phyloP scores from a whole-genome alignment of 139 green algal genomes.

The Yamagishiella unicocca region DNA sequence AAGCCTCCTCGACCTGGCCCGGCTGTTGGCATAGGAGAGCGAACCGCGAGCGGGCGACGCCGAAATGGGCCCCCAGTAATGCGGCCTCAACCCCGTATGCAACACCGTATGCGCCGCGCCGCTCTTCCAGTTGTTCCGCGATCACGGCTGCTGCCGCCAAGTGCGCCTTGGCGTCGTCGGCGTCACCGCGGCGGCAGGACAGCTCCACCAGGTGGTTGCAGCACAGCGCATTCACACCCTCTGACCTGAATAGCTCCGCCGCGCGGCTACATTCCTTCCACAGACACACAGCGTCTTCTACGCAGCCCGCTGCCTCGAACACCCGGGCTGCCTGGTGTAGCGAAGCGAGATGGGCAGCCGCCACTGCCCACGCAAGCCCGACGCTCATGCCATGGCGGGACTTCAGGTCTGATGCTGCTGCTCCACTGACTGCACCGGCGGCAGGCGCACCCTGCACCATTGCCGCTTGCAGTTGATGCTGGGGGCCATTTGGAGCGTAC shows the following conservation, averaged over 20 bases:
- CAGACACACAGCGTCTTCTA: conserved; percentile 66
- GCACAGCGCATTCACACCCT: conserved; percentile 23
- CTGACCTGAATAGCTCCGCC: background rate
- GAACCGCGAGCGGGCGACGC: background rate
- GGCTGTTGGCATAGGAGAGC: background rate
- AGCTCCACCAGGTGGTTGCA: conserved; percentile 8
- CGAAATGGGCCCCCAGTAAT: background rate
- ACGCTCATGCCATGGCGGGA: background rate
- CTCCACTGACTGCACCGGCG: too few species aligned
- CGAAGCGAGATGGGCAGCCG: conserved; percentile 51
- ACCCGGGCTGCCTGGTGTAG: conserved; percentile 63
- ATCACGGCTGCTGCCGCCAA: background rate
- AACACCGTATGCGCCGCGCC: background rate
- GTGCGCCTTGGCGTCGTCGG: background rate
- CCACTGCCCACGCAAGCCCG: conserved; percentile 49
- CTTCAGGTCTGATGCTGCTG: background rate
- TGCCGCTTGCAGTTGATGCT: too few species aligned
- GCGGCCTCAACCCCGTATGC: background rate
- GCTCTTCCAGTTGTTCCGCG: background rate
- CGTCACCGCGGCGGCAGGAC: background rate
- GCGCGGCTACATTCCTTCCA: conserved; percentile 56
- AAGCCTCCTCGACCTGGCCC: background rate
- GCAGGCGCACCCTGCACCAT: too few species aligned
- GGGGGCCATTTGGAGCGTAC: too few species aligned
- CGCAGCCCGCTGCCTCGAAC: conserved; percentile 63